These are phyloP conservation scores for Glycine soja DNA, from an alignment of 306 rosid genomes.

Conservation along the genomic window DNA sequence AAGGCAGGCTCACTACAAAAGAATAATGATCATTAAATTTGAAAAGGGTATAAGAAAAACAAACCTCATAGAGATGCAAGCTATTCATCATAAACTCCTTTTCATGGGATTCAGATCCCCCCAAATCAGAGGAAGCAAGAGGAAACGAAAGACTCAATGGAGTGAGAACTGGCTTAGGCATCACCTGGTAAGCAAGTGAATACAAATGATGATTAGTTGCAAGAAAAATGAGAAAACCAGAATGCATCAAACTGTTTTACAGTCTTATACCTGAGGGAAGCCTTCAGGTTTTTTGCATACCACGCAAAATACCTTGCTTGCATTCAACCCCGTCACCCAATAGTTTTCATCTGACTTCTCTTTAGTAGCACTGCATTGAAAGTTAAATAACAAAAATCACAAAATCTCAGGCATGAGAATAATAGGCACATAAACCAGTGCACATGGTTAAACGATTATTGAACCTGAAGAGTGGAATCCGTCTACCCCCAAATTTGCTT, in stretches of 20 bases:
- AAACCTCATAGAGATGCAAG: constrained; percentile 82
- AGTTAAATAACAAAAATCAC: constrained; percentile 31
- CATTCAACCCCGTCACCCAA: constrained; percentile 89
- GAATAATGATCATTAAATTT: constrained; percentile 27
- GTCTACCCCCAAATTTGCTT: constrained; percentile 86
- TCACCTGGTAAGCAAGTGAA: constrained; percentile 64
- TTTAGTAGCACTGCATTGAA: constrained; percentile 73
- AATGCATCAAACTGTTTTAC: constrained; percentile 17
- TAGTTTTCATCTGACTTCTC: constrained; percentile 80
- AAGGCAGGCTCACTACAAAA: constrained; percentile 8
- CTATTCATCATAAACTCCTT: constrained; percentile 80
- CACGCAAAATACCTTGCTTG: constrained; percentile 83
- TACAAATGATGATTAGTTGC: constrained; percentile 37
- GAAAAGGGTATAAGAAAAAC: constrained; percentile 41
- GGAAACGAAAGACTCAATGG: constrained; percentile 82
- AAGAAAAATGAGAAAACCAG: constrained; percentile 25
- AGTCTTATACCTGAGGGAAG: constrained; percentile 74
- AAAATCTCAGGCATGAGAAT: constrained; percentile 21
- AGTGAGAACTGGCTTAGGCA: constrained; percentile 86
- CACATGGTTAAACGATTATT: constrained; percentile 36
- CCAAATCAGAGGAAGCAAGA: constrained; percentile 91
- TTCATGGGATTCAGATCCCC: constrained; percentile 78
- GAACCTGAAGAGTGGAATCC: constrained; percentile 97
- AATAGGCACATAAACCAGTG: constrained; percentile 9
- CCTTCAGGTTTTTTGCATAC: constrained; percentile 72